Percentiles rank a stretch among this genome's conserved stretches.
Evolutionary conservation across 768 basidiomycete species (phyloP).

Genomic region (Lactarius trivialis): DNA sequence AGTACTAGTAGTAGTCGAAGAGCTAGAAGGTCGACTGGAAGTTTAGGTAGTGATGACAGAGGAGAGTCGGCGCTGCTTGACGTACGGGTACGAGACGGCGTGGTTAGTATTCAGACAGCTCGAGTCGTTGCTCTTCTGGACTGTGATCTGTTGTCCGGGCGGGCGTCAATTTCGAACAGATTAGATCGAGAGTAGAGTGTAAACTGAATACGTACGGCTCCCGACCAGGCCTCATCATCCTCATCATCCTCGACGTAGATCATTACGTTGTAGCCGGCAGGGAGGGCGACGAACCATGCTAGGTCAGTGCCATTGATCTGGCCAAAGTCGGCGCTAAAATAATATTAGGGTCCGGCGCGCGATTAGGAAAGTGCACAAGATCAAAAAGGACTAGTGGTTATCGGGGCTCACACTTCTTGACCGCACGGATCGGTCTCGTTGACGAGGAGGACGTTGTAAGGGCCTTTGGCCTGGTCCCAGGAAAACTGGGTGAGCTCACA

Average conservation of each 20-base stretch:
- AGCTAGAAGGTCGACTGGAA: not conserved
- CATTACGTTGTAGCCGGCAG: slow-evolving; percentile 42
- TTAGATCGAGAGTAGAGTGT: not conserved
- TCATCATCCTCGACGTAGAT: slow-evolving; percentile 48
- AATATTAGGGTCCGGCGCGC: not conserved
- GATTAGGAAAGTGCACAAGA: not conserved
- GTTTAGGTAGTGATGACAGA: not conserved
- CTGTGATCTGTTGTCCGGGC: too few species aligned
- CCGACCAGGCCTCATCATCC: slow-evolving; percentile 56
- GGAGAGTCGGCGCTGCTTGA: not conserved
- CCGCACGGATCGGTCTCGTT: slow-evolving; percentile 50
- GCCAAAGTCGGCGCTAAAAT: slow-evolving; percentile 51
- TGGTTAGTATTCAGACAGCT: slow-evolving; percentile 32
- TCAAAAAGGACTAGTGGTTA: not conserved
- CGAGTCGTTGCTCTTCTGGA: slow-evolving; percentile 32
- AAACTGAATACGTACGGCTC: not conserved
- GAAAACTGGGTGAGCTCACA: slow-evolving; percentile 45
- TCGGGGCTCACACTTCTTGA: slow-evolving; percentile 44
- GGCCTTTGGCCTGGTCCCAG: slow-evolving; percentile 43
- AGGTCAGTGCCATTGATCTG: slow-evolving; percentile 41
- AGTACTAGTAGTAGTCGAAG: not conserved
- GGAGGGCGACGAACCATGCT: slow-evolving; percentile 41
- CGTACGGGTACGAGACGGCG: not conserved
- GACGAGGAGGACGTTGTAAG: slow-evolving; percentile 58
- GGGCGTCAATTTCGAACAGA: too few species aligned